phyloP scores from a whole-genome alignment of 2,329 filamentous ascomycete species.

The Scytalidium lignicola region DNA sequence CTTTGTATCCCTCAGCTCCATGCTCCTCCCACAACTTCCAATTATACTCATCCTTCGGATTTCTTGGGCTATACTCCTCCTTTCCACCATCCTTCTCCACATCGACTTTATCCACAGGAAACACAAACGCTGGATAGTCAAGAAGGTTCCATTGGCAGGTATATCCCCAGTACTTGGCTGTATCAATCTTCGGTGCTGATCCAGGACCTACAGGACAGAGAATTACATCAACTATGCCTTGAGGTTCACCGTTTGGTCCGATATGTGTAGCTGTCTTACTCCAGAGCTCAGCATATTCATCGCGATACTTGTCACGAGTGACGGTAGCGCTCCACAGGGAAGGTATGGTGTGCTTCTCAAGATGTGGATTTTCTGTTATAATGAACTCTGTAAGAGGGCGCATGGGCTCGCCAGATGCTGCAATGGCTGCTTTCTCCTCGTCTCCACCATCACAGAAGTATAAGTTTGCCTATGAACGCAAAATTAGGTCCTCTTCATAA shows the following conservation, averaged over 20 bases:
- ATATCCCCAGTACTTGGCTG: slow-evolving; percentile 57
- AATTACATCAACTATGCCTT: slow-evolving; percentile 50
- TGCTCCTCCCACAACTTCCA: slow-evolving; percentile 30
- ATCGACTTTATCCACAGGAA: slow-evolving; percentile 45
- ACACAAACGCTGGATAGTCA: slow-evolving; percentile 58
- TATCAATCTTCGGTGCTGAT: slow-evolving; percentile 45
- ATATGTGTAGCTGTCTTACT: slow-evolving; percentile 26
- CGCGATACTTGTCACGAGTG: slow-evolving; percentile 32
- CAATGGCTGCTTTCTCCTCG: slow-evolving; percentile 45
- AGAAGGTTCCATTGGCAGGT: slow-evolving; percentile 64
- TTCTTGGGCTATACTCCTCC: slow-evolving; percentile 25
- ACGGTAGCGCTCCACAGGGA: slow-evolving; percentile 26
- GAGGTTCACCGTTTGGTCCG: slow-evolving; percentile 16
- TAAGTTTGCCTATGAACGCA: slow-evolving; percentile 34
- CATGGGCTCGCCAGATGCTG: slow-evolving; percentile 51
- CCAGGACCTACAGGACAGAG: slow-evolving; percentile 55
- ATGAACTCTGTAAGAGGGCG: slow-evolving; percentile 56
- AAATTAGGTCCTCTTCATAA: too few relatives aligned
- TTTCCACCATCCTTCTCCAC: slow-evolving; percentile 19
- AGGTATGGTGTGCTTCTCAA: slow-evolving; percentile 34
- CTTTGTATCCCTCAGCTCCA: slow-evolving; percentile 31
- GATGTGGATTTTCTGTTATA: slow-evolving; percentile 44
- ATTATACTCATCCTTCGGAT: slow-evolving; percentile 27
- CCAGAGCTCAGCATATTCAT: slow-evolving; percentile 17
- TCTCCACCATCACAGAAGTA: slow-evolving; percentile 58